Conservation (phyloP, 495 filamentous ascomycete species). For the Durotheca rogersii region DNA sequence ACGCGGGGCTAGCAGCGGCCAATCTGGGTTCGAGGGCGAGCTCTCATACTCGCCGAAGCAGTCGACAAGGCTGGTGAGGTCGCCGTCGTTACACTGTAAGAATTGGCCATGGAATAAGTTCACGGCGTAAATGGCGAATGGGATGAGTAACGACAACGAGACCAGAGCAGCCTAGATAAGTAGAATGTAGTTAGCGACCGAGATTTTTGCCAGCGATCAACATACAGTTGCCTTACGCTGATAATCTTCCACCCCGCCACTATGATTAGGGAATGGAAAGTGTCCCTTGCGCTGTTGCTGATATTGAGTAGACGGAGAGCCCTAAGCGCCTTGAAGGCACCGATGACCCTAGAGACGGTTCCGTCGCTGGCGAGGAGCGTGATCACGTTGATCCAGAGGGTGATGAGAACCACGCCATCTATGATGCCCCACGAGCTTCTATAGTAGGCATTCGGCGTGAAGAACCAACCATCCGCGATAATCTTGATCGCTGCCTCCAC, state of each 20-base stretch:
- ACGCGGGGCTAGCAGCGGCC: slow-evolving; percentile 81
- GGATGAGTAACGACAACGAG: slow-evolving; percentile 89
- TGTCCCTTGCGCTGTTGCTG: slow-evolving; percentile 92
- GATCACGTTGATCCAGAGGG: slow-evolving; percentile 92
- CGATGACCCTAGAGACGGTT: slow-evolving; percentile 81
- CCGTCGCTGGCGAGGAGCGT: slow-evolving; percentile 77
- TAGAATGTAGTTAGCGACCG: slow-evolving; percentile 4
- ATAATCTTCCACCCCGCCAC: slow-evolving; percentile 90
- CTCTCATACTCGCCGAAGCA: slow-evolving; percentile 82
- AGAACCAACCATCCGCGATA: slow-evolving; percentile 94
- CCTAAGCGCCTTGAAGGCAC: slow-evolving; percentile 97
- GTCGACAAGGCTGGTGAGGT: slow-evolving; percentile 59
- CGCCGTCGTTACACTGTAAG: slow-evolving; percentile 75
- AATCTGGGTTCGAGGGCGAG: slow-evolving; percentile 68
- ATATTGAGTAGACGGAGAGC: slow-evolving; percentile 91
- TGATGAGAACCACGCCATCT: slow-evolving; percentile 87
- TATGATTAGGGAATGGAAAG: slow-evolving; percentile 94
- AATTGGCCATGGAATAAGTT: slow-evolving; percentile 90
- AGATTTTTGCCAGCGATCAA: neutral
- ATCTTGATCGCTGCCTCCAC: slow-evolving; percentile 90
- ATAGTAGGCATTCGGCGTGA: slow-evolving; percentile 96
- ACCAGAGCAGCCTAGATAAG: slow-evolving; percentile 72
- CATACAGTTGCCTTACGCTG: slow-evolving; percentile 39
- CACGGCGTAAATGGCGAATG: slow-evolving; percentile 92
- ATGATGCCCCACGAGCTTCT: slow-evolving; percentile 96